Base-by-base conservation (phyloP, 1,284 basidiomycete genomes). In the Heterobasidion annosum region DNA sequence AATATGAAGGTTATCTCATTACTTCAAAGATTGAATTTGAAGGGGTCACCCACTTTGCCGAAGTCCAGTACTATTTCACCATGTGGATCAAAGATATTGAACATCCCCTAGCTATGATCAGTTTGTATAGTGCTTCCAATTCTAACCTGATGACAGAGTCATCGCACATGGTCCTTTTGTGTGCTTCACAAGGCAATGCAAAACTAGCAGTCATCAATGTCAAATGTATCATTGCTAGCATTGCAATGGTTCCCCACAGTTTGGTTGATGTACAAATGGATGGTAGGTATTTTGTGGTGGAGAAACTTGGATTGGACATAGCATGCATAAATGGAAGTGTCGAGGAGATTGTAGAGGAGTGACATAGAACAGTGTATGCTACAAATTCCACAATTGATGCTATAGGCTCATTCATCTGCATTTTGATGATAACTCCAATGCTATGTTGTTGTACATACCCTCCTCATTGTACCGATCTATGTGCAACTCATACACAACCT, bases 11-110 rank as follows among this genome's bases (percentile, higher is more conserved):
- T n/a, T n/a, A n/a, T n/a, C n/a, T 3, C 43, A 40, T 8, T 33
- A 5, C 1, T n/a, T 2, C 8, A 34, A 33, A 60, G 57, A 9
- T 58, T 58, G 3, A 54, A 34, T 12, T 44, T 10, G 18, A 56
- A 40, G 56, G 48, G n/a, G 13, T 47, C 8, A 19, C 50, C 6
- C 35, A 58, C 8, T 62, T 63, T 54, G 63, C 47, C 1, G 63
- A 68, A 52, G 62, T 67, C 0, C 56, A 57, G n/a, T 70, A 60
- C 50, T 70, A 57, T 50, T 66, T 67, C 53, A 46, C 16, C 10
- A 18, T 54, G 4, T 16, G 37, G 3, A 37, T 53, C 1, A 6
- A 43, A 10, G 12, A 44, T 12, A 16, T 32, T 8, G 34, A 50
- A 13, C 15, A 34, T 3, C 1, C 40, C 49, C 50, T 58, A 55